Base-by-base conservation (phyloP, 306 rosid genomes). In the Astragalus membranaceus region DNA sequence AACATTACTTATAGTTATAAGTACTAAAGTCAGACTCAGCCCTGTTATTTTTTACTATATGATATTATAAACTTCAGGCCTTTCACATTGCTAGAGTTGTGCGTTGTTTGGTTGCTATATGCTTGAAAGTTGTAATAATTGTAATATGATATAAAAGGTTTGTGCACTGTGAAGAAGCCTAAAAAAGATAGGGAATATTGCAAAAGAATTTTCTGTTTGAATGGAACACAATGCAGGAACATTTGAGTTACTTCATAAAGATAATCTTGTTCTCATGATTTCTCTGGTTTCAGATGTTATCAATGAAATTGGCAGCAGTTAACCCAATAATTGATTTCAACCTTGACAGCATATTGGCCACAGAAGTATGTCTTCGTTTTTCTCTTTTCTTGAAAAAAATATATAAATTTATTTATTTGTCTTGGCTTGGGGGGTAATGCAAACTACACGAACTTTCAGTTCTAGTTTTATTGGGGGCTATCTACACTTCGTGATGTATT, bases 261-360 rank as follows among this genome's bases (percentile, higher is more conserved):
- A 4, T 65, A 75, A 65, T 82, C 75, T 66, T 14, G 50, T 65
- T 55, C 75, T 82, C 59, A 74, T 16, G 30, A 73, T 43, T 67
- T 41, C 55, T 73, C 37, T 75, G 74, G 37, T 75, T 88, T 79
- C 92, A 94, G 98, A 60, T 90, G 75, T 87, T 94, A 79, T 94
- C 98, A 55, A 94, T 90, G 97, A 90, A 92, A 78, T 89, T 94
- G 41, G 98, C 97, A 5, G 81, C 97, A 70, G 96, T 87, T 55
- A 87, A 88, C 79, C 98, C 98, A 43, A 79, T 90, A 80, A 79
- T 90, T 76, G 96, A 90, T 77, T 87, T 85, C 83, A 85, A 80
- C 83, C 88, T 94, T 30, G 95, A 94, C 73, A 81, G 80, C 76
- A 33, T 94, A 78, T 57, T 88, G 84, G 85, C 86, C 61, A 72